Base-by-base conservation (phyloP, 2,329 filamentous ascomycete species). In the Colletotrichum sp. region DNA sequence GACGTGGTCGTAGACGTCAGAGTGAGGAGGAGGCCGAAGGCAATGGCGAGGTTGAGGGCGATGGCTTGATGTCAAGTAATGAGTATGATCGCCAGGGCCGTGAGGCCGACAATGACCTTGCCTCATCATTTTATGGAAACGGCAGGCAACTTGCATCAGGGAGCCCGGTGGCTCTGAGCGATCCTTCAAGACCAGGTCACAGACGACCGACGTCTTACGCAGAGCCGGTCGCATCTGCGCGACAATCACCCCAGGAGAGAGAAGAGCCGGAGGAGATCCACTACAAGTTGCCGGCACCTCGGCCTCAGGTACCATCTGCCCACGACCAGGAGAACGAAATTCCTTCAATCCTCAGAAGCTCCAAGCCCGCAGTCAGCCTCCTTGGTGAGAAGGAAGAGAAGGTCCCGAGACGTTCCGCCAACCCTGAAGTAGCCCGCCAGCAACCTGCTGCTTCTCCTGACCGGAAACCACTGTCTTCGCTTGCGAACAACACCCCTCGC, bases 261-360 rank as follows among this genome's bases (percentile, higher is more conserved):
- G 84, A 86, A 24, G 87, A 86, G 36, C 81, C 84, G 6, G 84
- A 81, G 79, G 86, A 85, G 57, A 85, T 85, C 64, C 84, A 82
- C 8, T 93, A 92, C 82, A 92, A 88, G 79, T 83, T 92, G 16
- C 90, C 91, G 61, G 87, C 88, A 15, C 85, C 90, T 43, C 89
- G 91, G 21, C 84, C 90, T 10, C 87, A 90, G 67, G 82, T 94
- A 63, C 92, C 93, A 21, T 90, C 93, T 2, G 85, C 86, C 5
- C 90, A 93, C 77, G 95, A 98, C 80, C 95, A 98, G 82, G 96
- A 98, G 83, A 98, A 98, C 82, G 92, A 97, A 76, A 89, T 91
- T 5, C 93, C 93, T 5, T 91, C 93, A 30, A 93, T 92, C 0
- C 93, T 95, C 83, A 93, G 91, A 82, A 90, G 85, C 85, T 80